phyloP scores from a whole-genome alignment of 352 stramenopile species.

The Phytophthora macrochlamydospora region DNA sequence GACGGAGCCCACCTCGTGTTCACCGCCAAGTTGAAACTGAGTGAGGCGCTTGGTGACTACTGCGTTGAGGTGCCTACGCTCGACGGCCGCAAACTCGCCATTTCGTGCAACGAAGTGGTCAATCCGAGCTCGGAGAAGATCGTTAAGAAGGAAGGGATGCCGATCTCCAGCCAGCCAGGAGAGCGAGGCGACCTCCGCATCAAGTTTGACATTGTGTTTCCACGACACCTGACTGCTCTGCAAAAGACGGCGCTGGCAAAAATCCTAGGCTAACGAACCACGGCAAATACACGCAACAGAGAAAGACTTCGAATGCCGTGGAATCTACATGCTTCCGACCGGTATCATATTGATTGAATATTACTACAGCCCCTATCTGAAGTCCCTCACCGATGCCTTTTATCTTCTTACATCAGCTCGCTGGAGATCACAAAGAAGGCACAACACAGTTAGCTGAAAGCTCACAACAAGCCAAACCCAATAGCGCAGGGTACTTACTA shows the following conservation, averaged over 20 bases:
- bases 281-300: too few relatives aligned
- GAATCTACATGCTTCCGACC: slow-evolving; percentile 10
- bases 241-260: slow-evolving; percentile 92
- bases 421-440: slow-evolving; percentile 32
- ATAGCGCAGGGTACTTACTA: slow-evolving; percentile 89
- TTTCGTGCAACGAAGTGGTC: slow-evolving; percentile 94
- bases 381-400: slow-evolving; percentile 8
- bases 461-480: not conserved
- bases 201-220: slow-evolving; percentile 96
- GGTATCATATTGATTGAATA: slow-evolving; percentile 37
- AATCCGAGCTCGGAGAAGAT: slow-evolving; percentile 90
- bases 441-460: slow-evolving; percentile 36
- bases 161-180: slow-evolving; percentile 60
- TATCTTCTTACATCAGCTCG: slow-evolving; percentile 67
- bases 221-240: slow-evolving; percentile 90
- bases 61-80: slow-evolving; percentile 95
- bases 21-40: slow-evolving; percentile 93
- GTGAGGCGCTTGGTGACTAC: slow-evolving; percentile 95
- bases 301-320: too few relatives aligned
- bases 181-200: slow-evolving; percentile 94
- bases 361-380: slow-evolving; percentile 34
- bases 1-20: slow-evolving; percentile 94
- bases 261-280: slow-evolving; percentile 60
- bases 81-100: slow-evolving; percentile 93
- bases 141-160: slow-evolving; percentile 96